Conservation (phyloP, 2,329 filamentous ascomycete species). For the Endoconidiophora polonica region DNA sequence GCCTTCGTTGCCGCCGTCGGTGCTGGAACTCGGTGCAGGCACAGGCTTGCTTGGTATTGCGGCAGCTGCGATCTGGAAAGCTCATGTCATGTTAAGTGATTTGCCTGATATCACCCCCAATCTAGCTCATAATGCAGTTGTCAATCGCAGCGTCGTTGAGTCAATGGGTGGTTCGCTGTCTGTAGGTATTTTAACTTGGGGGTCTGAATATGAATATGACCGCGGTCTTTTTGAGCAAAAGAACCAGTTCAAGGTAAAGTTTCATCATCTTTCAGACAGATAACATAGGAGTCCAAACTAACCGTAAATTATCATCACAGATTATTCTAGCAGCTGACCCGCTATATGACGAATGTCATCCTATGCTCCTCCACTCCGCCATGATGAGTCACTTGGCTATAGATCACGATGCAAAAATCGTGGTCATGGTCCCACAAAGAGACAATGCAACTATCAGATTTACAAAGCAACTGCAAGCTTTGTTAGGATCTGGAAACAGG, state of each 20-base stretch:
- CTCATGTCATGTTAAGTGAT: slow-evolving; percentile 61
- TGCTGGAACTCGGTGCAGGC: slow-evolving; percentile 73
- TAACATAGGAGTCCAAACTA: background rate
- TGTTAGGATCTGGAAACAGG: slow-evolving; percentile 36
- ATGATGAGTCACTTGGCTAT: slow-evolving; percentile 50
- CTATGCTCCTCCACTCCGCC: slow-evolving; percentile 52
- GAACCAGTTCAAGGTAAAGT: slow-evolving; percentile 34
- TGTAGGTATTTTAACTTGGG: slow-evolving; percentile 62
- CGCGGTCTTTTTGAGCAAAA: slow-evolving; percentile 26
- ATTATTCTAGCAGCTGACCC: slow-evolving; percentile 74
- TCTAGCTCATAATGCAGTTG: slow-evolving; percentile 52
- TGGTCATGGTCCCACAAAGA: slow-evolving; percentile 68
- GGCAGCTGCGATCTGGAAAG: slow-evolving; percentile 54
- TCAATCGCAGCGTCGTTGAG: slow-evolving; percentile 42
- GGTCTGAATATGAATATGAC: slow-evolving; percentile 30
- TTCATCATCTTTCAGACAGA: background rate
- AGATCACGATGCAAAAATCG: slow-evolving; percentile 40
- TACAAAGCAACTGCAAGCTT: slow-evolving; percentile 41
- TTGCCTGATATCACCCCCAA: slow-evolving; percentile 72
- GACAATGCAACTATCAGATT: slow-evolving; percentile 50
- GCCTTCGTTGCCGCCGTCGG: slow-evolving; percentile 20
- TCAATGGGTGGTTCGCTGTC: slow-evolving; percentile 38
- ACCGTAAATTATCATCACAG: slow-evolving; percentile 20
- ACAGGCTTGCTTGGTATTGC: slow-evolving; percentile 84
- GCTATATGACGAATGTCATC: slow-evolving; percentile 74